Conservation (phyloP, 2,329 filamentous ascomycete genomes). For the Helotiales sp. region DNA sequence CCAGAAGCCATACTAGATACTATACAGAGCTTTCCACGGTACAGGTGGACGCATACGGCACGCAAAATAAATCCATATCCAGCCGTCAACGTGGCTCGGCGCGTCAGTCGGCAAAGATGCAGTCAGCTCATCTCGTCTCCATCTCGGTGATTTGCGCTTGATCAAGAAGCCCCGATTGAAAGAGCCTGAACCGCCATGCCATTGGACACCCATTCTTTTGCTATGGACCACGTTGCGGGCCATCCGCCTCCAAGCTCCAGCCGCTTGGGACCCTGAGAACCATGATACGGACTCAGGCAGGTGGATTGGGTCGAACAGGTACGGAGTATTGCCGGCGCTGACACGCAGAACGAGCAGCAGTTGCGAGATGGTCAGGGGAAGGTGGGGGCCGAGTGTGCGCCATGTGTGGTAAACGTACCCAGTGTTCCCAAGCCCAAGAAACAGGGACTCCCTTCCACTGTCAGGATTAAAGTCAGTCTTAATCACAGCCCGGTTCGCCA, state of each 20-base stretch:
- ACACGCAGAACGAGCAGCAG: too few species aligned
- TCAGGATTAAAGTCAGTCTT: too few species aligned
- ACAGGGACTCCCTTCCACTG: too few species aligned
- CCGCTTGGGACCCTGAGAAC: background rate
- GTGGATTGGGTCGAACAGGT: too few species aligned
- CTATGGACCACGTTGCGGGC: background rate
- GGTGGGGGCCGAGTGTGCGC: too few species aligned
- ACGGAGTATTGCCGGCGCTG: too few species aligned
- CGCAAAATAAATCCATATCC: too few species aligned
- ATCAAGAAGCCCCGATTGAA: background rate
- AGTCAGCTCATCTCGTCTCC: background rate
- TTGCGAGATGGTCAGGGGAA: too few species aligned
- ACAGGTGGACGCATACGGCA: too few species aligned
- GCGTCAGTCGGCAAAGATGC: background rate
- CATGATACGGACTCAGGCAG: background rate
- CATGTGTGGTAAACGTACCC: too few species aligned
- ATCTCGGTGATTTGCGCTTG: conserved; percentile 2
- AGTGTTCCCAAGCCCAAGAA: too few species aligned
- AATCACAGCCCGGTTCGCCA: too few species aligned
- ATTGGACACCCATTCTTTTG: background rate
- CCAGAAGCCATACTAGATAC: background rate
- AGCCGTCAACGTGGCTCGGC: background rate
- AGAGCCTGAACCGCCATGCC: background rate
- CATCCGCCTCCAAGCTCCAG: background rate
- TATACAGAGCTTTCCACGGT: background rate